Percentiles rank a stretch among this genome's conserved stretches.
Evolutionary conservation across 2,329 filamentous ascomycete species (phyloP).

Genomic region (Penicillium sp.): DNA sequence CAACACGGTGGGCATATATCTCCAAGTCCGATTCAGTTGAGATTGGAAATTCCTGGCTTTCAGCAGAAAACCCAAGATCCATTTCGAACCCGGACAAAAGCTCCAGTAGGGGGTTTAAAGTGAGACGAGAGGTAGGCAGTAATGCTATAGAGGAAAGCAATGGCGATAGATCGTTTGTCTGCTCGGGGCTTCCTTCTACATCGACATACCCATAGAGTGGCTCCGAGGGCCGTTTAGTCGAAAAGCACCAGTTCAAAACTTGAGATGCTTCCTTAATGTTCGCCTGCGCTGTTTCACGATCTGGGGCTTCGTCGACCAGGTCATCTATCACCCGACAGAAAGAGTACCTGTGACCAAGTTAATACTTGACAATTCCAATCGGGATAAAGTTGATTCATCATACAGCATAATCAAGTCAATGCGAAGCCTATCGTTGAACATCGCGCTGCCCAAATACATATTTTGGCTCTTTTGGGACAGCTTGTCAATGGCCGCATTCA

Average conservation of each 20-base stretch:
- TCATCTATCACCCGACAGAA: conserved; percentile 75
- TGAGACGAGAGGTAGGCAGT: not conserved
- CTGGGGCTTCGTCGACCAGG: conserved; percentile 65
- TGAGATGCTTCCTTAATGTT: not conserved
- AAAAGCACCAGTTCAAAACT: conserved; percentile 54
- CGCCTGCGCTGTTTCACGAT: conserved; percentile 18
- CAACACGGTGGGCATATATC: conserved; percentile 66
- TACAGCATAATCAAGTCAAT: conserved; percentile 67
- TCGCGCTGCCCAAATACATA: conserved; percentile 70
- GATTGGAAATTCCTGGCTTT: conserved; percentile 54
- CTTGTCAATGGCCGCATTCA: conserved; percentile 59
- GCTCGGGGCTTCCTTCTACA: conserved; percentile 61
- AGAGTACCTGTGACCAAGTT: conserved; percentile 39
- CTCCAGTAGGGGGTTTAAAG: not conserved
- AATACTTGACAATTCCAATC: not conserved
- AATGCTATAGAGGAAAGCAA: not conserved
- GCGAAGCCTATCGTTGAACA: conserved; percentile 66
- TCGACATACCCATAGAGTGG: conserved; percentile 65
- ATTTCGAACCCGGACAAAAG: not conserved
- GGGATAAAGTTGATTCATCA: conserved; percentile 17
- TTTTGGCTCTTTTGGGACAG: conserved; percentile 67
- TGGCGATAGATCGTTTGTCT: conserved; percentile 28
- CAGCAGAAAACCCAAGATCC: conserved; percentile 44
- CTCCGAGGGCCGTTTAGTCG: conserved; percentile 55
- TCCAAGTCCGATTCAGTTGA: conserved; percentile 59